phyloP scores from a whole-genome alignment of 306 rosid genomes.

The Adenanthera pavonina region DNA sequence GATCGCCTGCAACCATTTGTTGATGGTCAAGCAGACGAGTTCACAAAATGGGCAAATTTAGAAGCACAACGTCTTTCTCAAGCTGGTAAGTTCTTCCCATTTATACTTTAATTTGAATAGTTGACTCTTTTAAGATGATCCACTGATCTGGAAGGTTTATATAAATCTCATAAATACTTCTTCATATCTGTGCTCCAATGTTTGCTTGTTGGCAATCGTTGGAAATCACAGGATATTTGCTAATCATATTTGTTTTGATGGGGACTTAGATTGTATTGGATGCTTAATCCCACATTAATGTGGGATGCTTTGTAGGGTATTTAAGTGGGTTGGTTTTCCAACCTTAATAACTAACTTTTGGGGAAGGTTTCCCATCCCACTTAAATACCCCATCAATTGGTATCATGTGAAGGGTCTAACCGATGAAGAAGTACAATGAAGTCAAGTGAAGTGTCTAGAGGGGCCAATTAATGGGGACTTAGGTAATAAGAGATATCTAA shows the following conservation, averaged over 20 bases:
- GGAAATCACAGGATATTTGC: neutral
- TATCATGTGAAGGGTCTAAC: too few relatives aligned
- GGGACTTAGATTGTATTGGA: too few relatives aligned
- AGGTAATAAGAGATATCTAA: too few relatives aligned
- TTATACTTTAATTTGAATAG: conserved; percentile 6
- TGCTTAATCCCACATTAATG: too few relatives aligned
- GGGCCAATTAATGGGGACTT: too few relatives aligned
- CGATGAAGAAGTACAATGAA: too few relatives aligned
- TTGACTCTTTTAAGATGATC: conserved; percentile 9
- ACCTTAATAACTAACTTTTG: too few relatives aligned
- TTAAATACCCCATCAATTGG: too few relatives aligned
- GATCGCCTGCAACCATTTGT: conserved; percentile 78
- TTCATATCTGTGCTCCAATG: neutral
- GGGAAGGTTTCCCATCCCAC: too few relatives aligned
- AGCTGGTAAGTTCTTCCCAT: conserved; percentile 63
- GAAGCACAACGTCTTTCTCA: conserved; percentile 80
- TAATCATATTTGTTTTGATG: neutral
- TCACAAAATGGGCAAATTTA: conserved; percentile 67
- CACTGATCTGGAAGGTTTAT: conserved; percentile 11
- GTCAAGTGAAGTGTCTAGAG: too few relatives aligned
- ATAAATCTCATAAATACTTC: conserved; percentile 18
- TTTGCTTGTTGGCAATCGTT: neutral
- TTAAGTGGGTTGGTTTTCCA: too few relatives aligned
- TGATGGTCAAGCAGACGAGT: conserved; percentile 69
- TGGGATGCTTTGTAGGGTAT: too few relatives aligned